Percentiles rank a stretch among this genome's conserved stretches.
Conservation (phyloP, 1,139 yeast genomes). For the Suhomyces taliae region DNA sequence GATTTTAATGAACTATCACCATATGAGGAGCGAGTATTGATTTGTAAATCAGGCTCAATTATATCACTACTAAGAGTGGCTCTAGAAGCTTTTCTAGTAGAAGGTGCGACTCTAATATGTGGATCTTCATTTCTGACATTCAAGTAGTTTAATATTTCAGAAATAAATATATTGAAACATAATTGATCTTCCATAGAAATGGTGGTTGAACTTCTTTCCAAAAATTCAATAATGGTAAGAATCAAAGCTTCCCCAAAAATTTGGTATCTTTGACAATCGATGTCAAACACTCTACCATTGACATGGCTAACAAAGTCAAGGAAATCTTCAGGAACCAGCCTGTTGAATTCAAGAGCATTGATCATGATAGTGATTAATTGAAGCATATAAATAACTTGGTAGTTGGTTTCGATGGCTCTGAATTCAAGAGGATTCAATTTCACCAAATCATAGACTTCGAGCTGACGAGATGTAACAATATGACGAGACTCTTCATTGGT, state of each 20-base stretch:
- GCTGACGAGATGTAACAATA: constrained; percentile 5
- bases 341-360: constrained; percentile 17
- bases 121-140: constrained; percentile 9
- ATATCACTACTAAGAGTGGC: background rate
- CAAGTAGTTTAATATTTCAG: constrained; percentile 19
- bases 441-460: constrained; percentile 10
- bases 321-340: constrained; percentile 14
- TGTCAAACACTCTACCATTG: constrained; percentile 22
- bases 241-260: constrained; percentile 25
- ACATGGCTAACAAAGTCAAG: constrained; percentile 17
- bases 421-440: constrained; percentile 9
- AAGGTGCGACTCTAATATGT: background rate
- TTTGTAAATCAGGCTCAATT: background rate
- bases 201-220: constrained; percentile 2
- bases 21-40: constrained; percentile 1
- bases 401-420: constrained; percentile 14
- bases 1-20: constrained; percentile 12
- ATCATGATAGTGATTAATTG: constrained; percentile 21
- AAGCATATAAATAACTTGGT: constrained; percentile 21
- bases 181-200: constrained; percentile 12
- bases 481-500: background rate
- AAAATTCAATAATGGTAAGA: constrained; percentile 16
- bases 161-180: constrained; percentile 11
- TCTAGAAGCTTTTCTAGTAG: background rate
- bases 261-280: constrained; percentile 17